A percentile compares a stretch with the other conserved stretches of the same genome.
These are phyloP conservation scores for Solanum pimpinellifolium DNA, from an alignment of 257 asterid species.

Conservation along the genomic window DNA sequence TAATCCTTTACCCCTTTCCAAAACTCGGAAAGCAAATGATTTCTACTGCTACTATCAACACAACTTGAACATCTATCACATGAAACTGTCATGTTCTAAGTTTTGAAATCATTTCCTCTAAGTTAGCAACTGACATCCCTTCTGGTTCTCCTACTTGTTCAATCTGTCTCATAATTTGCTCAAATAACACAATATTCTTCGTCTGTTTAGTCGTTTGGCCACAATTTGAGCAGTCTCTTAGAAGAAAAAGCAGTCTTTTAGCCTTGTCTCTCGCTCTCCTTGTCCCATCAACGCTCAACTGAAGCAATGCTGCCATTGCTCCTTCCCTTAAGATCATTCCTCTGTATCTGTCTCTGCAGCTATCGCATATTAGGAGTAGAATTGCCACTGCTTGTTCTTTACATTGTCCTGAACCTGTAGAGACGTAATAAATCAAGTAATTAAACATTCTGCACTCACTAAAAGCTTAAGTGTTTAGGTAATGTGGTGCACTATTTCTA, in stretches of 20 bases:
- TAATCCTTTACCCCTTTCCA: neutral
- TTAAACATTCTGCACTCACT: neutral
- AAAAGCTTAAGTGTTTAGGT: neutral
- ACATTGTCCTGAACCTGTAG: conserved; percentile 35
- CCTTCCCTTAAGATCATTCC: conserved; percentile 71
- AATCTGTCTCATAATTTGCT: conserved; percentile 62
- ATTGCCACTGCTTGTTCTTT: conserved; percentile 60
- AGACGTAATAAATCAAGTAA: neutral
- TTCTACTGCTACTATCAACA: neutral
- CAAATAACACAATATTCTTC: conserved; percentile 33
- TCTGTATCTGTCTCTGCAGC: conserved; percentile 50
- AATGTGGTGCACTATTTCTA: neutral
- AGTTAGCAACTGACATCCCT: conserved; percentile 36
- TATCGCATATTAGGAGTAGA: conserved; percentile 38
- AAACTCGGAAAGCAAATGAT: neutral
- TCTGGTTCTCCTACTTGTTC: conserved; percentile 56
- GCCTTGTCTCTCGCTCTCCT: conserved; percentile 53
- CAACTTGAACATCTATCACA: neutral
- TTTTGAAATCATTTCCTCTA: conserved; percentile 81
- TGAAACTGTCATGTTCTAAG: conserved; percentile 43
- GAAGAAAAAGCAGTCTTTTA: conserved; percentile 47
- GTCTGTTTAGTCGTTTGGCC: conserved; percentile 12
- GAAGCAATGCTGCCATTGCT: conserved; percentile 66
- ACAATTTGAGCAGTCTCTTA: conserved; percentile 47
- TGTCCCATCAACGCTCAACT: conserved; percentile 68